phyloP scores from a whole-genome alignment of 2,329 filamentous ascomycete genomes.

The Verticillium albo-atrum region DNA sequence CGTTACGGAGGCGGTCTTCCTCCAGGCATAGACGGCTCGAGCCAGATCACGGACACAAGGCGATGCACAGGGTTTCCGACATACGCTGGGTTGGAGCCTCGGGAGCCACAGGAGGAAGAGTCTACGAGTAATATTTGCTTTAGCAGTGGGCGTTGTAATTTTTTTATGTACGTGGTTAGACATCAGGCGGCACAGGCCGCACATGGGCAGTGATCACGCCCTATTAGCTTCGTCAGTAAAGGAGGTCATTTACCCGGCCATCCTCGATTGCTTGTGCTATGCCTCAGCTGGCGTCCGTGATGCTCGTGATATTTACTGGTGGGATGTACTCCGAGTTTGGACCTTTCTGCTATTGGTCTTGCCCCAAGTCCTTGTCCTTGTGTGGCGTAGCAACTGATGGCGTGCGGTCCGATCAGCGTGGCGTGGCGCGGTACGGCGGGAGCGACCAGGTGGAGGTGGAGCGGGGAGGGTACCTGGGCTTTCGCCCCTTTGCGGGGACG shows the following conservation, averaged over 20 bases:
- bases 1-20: neutral
- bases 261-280: neutral
- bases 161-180: neutral
- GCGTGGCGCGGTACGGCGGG: neutral
- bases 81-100: neutral
- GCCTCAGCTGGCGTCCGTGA: neutral
- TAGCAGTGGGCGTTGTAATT: neutral
- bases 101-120: neutral
- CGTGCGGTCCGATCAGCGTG: neutral
- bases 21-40: neutral
- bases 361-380: too few relatives aligned
- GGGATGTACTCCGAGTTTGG: too few relatives aligned
- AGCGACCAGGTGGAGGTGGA: neutral
- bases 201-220: neutral
- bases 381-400: neutral
- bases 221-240: neutral
- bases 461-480: neutral
- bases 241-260: neutral
- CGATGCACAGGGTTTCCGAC: neutral
- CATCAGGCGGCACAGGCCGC: neutral
- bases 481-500: neutral
- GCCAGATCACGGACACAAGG: neutral
- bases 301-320: neutral
- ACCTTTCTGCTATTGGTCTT: too few relatives aligned
- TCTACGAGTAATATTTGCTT: slow-evolving; percentile 1